A percentile compares a stretch with the other conserved stretches of the same genome.
These are phyloP conservation scores for Lipomyces sp. DNA, from an alignment of 805 yeast species.

Conservation along the genomic window DNA sequence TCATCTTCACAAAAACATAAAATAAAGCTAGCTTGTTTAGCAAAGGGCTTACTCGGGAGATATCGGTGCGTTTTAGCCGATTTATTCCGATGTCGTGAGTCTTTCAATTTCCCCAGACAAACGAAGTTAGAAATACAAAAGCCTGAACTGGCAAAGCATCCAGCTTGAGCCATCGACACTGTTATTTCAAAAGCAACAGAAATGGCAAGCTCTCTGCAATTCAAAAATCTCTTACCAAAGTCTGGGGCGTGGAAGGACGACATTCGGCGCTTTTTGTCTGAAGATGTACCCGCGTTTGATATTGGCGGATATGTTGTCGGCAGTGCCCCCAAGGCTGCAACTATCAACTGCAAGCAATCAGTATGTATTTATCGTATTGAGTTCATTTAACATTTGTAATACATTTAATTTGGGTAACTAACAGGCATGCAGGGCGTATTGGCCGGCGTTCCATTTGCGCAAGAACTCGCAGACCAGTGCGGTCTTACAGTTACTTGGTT, in stretches of 20 bases:
- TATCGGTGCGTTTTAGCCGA: too few species aligned
- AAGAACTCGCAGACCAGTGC: constrained; percentile 78
- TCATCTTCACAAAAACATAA: background rate
- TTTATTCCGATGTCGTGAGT: too few species aligned
- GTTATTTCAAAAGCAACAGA: too few species aligned
- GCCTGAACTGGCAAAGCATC: too few species aligned
- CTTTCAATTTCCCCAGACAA: too few species aligned
- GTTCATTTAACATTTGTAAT: too few species aligned
- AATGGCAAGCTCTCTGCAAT: constrained; percentile 12
- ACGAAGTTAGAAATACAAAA: too few species aligned
- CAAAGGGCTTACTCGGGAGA: too few species aligned
- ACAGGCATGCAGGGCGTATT: constrained; percentile 56
- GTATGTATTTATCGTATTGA: constrained; percentile 12
- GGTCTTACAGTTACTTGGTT: constrained; percentile 70
- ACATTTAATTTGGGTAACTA: background rate
- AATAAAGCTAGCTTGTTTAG: too few species aligned
- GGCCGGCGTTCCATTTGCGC: constrained; percentile 85
- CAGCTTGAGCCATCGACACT: too few species aligned
- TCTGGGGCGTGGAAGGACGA: constrained; percentile 80
- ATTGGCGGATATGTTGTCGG: constrained; percentile 97
- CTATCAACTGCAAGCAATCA: constrained; percentile 72
- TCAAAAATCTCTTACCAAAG: constrained; percentile 60
- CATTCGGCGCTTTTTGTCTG: constrained; percentile 70
- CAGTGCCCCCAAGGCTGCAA: constrained; percentile 61
- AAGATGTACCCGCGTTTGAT: constrained; percentile 91